Base-by-base conservation (phyloP, 768 basidiomycete genomes). In the Rhodotorula graminis region DNA sequence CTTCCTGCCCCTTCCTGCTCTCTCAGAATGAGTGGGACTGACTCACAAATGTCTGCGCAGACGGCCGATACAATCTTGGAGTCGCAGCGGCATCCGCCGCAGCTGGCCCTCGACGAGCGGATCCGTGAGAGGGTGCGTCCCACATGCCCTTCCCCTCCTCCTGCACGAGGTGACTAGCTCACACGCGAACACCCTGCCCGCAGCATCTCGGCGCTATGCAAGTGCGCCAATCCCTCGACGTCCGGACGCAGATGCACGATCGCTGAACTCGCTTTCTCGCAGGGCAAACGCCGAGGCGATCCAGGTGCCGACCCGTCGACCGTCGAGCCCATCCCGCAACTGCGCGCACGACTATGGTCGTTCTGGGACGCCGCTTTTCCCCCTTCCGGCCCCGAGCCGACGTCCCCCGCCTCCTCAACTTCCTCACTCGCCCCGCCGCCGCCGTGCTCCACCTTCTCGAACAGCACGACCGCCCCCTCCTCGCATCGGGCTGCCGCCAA, bases 151-250 rank as follows among this genome's bases (percentile, higher is more conserved):
- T 3, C 2, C 21, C 25, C 25, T 50, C 40, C 44, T n/a, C 12
- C 40, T 37, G 37, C 29, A 0, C 18, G 40, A 29, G 55, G 2
- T 12, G 27, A 42, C n/a, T n/a, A n/a, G 19, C 12, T 3, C 46
- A 19, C n/a, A 44, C 7, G 37, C 40, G n/a, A n/a, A n/a, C n/a
- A 37, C 37, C 11, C 12, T 27, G 6, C 25, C 14, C 8, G 37
- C 31, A 74, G 73, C 64, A 64, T 56, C 70, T 75, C 44, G 74
- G 74, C 1, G 65, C 69, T 49, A n/a, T 75, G n/a, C 74, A 75
- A 42, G 69, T 71, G 6, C n/a, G 61, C 9, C 37, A 9, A 37
- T 59, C 27, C 0, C 23, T 29, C 10, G 11, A 14, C 63, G 21
- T n/a, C 18, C 50, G 50, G 18, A 23, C 18, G 27, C 2, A 15